phyloP scores from a whole-genome alignment of 2,329 filamentous ascomycete genomes.

The Diplodia scrobiculata region DNA sequence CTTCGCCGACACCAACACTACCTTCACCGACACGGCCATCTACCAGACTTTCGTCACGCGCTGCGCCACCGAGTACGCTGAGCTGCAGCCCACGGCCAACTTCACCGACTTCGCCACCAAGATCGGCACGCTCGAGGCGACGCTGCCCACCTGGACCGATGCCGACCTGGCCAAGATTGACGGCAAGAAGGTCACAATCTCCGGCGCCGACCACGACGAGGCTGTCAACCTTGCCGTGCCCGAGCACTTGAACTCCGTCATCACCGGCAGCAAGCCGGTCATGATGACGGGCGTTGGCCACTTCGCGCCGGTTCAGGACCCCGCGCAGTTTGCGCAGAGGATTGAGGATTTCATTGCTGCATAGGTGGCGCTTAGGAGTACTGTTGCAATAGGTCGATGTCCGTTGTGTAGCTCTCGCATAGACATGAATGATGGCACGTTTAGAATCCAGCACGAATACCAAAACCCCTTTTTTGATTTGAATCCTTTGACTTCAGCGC shows the following conservation, averaged over 20 bases:
- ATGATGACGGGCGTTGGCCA: slow-evolving; percentile 48
- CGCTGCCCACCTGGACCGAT: slow-evolving; percentile 41
- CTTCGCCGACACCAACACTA: slow-evolving; percentile 43
- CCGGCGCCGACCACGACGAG: slow-evolving; percentile 43
- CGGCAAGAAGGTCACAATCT: slow-evolving; percentile 37
- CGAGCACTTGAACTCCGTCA: slow-evolving; percentile 41
- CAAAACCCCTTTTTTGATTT: background rate
- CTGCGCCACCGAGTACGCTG: slow-evolving; percentile 44
- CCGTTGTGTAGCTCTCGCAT: background rate
- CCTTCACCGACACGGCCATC: slow-evolving; percentile 41
- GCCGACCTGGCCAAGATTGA: slow-evolving; percentile 34
- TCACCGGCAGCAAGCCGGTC: slow-evolving; percentile 44
- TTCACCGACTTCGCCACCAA: slow-evolving; percentile 46
- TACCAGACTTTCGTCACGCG: slow-evolving; percentile 44
- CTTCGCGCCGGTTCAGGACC: slow-evolving; percentile 50
- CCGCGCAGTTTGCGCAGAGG: slow-evolving; percentile 33
- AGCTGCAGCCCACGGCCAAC: slow-evolving; percentile 43
- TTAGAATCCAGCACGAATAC: background rate
- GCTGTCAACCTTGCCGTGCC: slow-evolving; percentile 47
- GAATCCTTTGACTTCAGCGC: background rate
- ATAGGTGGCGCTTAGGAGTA: background rate
- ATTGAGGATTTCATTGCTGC: slow-evolving; percentile 29
- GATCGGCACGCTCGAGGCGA: slow-evolving; percentile 45
- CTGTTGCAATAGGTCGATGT: background rate
- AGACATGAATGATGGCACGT: background rate